Percentiles rank a stretch among this genome's conserved stretches.
Conservation (phyloP, 2,329 filamentous ascomycete genomes). For the Biscogniauxia sp. region DNA sequence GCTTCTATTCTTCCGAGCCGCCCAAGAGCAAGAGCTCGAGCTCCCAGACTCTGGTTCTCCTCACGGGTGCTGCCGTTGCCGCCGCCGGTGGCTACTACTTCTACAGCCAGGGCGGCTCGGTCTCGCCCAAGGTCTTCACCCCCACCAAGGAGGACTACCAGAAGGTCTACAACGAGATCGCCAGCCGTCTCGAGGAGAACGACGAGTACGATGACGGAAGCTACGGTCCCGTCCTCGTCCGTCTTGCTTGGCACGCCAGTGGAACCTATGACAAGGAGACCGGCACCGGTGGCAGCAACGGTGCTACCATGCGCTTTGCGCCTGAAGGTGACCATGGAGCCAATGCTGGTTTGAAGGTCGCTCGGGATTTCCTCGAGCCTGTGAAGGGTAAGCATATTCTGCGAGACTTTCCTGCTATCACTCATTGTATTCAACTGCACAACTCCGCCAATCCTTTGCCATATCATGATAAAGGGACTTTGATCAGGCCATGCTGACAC, state of each 20-base stretch:
- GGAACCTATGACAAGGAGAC: conserved; percentile 91
- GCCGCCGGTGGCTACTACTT: conserved; percentile 66
- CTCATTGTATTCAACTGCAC: no score
- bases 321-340: conserved; percentile 89
- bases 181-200: conserved; percentile 76
- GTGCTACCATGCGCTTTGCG: conserved; percentile 93
- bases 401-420: not conserved
- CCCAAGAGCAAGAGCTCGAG: conserved; percentile 52
- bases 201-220: conserved; percentile 96
- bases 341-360: conserved; percentile 83
- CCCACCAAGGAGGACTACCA: conserved; percentile 89
- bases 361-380: conserved; percentile 90
- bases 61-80: conserved; percentile 56
- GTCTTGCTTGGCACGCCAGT: conserved; percentile 90
- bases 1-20: conserved; percentile 74
- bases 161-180: conserved; percentile 88
- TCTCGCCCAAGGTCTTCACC: conserved; percentile 59
- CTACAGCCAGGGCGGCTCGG: conserved; percentile 54
- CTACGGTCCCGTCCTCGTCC: conserved; percentile 87
- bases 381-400: conserved; percentile 64
- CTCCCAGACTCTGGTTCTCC: conserved; percentile 51
- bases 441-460: no score
- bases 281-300: conserved; percentile 88
- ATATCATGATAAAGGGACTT: no score
- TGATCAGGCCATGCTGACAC: conserved; percentile 1